Evolutionary conservation across 805 yeast species (phyloP), one percentile per base, ranked within the genome.

Genomic region (Wickerhamiella shivajii): DNA sequence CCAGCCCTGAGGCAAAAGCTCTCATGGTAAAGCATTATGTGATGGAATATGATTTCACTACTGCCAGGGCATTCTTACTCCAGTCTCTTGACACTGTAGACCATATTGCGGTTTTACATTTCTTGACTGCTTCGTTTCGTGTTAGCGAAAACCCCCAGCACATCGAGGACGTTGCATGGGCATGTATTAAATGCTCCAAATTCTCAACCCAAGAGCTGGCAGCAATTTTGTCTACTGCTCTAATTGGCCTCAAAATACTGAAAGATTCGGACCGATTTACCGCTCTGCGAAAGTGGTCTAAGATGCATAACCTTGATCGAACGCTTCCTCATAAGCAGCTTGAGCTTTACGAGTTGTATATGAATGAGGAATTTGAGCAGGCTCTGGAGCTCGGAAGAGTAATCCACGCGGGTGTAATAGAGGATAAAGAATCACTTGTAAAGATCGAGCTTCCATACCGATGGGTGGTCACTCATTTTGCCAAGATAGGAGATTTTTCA

Each of bases 21-120:
- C 29, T 25, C 1, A 19, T 45, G n/a, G 8, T 44, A 5, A 35
- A 39, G 18, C 22, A 31, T 18, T 39, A 38, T 33, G 38, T 45
- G 21, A 38, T 36, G 26, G 32, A 31, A 33, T 30, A 29, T 27
- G 50, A 45, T 27, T 45, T 43, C 27, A 31, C 38, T 6, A 27
- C 43, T 2, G 48, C 50, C 5, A 37, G 32, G 24, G 46, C 48
- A 6, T 15, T 44, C 6, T 34, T 45, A 10, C 11, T 32, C 12
- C 39, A 39, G 18, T 20, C 34, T 1, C 24, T 37, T 3, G 36
- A 31, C 11, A 23, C 29, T 11, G 32, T 43, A 3, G 38, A 33
- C 2, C 32, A 29, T 6, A 21, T 19, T 2, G 45, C 42, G 10
- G 36, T 36, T 4, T 24, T 38, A 2, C 33, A 38, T 26, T 45